Conservation (phyloP, 2,329 filamentous ascomycete genomes). For the Knoxdaviesia capensis region DNA sequence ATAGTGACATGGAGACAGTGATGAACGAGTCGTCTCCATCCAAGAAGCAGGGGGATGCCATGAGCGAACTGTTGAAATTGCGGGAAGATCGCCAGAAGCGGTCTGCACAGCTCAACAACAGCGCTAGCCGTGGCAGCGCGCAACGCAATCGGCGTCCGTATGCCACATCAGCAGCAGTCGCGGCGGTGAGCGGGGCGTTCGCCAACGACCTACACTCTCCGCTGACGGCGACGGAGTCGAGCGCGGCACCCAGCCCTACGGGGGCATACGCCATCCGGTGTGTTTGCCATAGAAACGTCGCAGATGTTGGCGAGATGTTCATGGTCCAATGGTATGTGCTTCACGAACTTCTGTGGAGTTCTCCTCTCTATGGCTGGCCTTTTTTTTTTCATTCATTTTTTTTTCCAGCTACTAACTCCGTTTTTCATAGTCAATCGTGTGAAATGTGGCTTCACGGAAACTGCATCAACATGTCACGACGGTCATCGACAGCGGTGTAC, state of each 20-base stretch:
- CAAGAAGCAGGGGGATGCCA: constrained; percentile 30
- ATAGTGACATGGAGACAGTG: constrained; percentile 40
- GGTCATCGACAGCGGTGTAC: constrained; percentile 38
- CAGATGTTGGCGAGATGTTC: constrained; percentile 27
- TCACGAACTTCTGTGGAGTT: background rate
- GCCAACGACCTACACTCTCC: constrained; percentile 20
- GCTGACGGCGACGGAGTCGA: constrained; percentile 23
- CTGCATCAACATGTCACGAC: constrained; percentile 37
- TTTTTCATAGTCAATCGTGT: constrained; percentile 32
- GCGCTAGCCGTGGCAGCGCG: constrained; percentile 1
- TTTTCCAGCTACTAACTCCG: background rate
- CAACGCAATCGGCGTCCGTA: too few relatives aligned
- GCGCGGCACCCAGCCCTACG: too few relatives aligned
- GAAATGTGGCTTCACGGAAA: constrained; percentile 45
- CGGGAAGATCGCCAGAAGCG: constrained; percentile 29
- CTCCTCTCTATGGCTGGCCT: background rate
- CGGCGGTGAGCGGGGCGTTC: too few relatives aligned
- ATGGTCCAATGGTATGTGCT: constrained; percentile 41
- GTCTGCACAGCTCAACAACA: constrained; percentile 2
- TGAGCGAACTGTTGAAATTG: constrained; percentile 38
- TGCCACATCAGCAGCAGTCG: too few relatives aligned
- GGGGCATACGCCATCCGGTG: constrained; percentile 28
- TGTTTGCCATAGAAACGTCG: constrained; percentile 27
- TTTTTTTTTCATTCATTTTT: background rate
- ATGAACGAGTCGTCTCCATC: constrained; percentile 20